Evolutionary conservation across 768 basidiomycete species (phyloP), one percentile per base, ranked within the genome.

Genomic region (Podaxis sp.): DNA sequence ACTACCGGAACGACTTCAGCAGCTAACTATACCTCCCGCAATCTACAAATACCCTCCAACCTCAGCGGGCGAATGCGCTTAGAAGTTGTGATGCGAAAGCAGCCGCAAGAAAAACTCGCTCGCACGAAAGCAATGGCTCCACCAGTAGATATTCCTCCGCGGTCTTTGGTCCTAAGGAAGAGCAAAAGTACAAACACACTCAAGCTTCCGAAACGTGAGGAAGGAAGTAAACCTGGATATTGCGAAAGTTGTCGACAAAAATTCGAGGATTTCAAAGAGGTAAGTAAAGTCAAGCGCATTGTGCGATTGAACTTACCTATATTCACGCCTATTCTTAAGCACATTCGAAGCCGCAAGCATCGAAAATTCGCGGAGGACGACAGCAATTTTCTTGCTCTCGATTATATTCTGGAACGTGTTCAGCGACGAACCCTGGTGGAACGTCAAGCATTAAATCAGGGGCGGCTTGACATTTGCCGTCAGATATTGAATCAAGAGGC

Each of bases 171-270:
- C 47, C 74, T 94, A 53, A 81, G 84, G 68, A 93, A 90, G 74
- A 89, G 89, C 69, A 84, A 85, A 64, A 93, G 91, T 65, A 92
- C 90, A 55, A 90, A 90, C 69, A 90, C 88, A 1, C 73, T 93
- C 50, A 80, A 82, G 67, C 76, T 90, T 58, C 86, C 90, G 6
- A 87, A 84, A 68, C 85, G 91, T 40, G 91, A 94, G 61, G 93
- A 96, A 75, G 87, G 86, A 16, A 85, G 82, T 63, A 98, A 97
- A 68, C 90, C 95, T 4, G 97, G 97, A 4, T 98, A 98, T 73
- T 99, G 97, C 72, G 97, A 99, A 73, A 95, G 94, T 70, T 99
- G 97, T 72, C 84, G 96, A 40, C 69, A 81, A 59, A 93, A 93
- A 72, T 99, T 95, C 68, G 87, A 89, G 0, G 89, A 96, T 72